These are phyloP conservation scores for button mushroom (Agaricus bisporus) DNA, from an alignment of 768 basidiomycete species.

Conservation along the genomic window DNA sequence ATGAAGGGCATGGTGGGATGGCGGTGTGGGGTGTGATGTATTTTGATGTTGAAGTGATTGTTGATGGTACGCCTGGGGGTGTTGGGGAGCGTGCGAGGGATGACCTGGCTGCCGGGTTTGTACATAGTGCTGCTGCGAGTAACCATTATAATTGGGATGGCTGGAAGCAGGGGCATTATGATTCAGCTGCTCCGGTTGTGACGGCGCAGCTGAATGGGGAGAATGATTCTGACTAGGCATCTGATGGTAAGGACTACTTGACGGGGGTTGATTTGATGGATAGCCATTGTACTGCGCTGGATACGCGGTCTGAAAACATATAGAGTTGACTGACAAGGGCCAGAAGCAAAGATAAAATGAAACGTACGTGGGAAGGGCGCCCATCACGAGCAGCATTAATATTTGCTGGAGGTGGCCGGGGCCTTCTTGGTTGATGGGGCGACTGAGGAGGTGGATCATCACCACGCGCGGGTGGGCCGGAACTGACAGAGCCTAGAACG, in stretches of 20 bases:
- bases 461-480: conserved; percentile 25
- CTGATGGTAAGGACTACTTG: conserved; percentile 26
- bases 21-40: conserved; percentile 14
- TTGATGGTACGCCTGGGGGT: conserved; percentile 16
- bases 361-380: conserved; percentile 46
- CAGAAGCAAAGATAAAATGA: conserved; percentile 4
- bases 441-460: conserved; percentile 30
- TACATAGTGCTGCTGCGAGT: conserved; percentile 8
- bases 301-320: conserved; percentile 20
- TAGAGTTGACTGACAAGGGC: neutral
- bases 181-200: conserved; percentile 8
- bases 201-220: conserved; percentile 6
- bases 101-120: conserved; percentile 7
- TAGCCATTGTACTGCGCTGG: conserved; percentile 29
- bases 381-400: conserved; percentile 35
- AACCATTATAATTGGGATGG: conserved; percentile 7
- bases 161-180: conserved; percentile 7
- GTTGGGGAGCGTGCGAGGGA: conserved; percentile 8
- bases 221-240: conserved; percentile 14
- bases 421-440: conserved; percentile 36
- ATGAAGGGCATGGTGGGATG: conserved; percentile 26
- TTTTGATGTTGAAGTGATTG: conserved; percentile 19
- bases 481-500: conserved; percentile 30
- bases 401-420: conserved; percentile 31
- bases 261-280: conserved; percentile 32